Evolutionary conservation across 345 rosid genomes (phyloP), one percentile per base, ranked within the genome.

Genomic region (Abelmoschus esculentus): DNA sequence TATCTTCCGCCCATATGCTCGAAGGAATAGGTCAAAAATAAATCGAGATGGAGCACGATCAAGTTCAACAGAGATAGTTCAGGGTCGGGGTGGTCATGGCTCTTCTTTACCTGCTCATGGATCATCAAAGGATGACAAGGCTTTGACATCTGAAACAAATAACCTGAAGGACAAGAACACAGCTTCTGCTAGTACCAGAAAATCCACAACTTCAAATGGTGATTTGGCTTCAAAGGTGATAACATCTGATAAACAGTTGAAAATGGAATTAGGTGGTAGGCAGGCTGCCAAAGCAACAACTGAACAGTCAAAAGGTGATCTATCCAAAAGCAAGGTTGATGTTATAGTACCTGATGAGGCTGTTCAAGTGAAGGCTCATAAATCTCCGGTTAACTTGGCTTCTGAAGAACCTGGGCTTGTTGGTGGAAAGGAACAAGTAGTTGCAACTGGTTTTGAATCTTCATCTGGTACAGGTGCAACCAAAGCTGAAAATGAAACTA

Each of bases 1-100:
- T 64, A 90, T 92, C 80, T 84, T 92, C 71, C 98, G 96, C 46
- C 96, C 99, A 5, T 96, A 96, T 83, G 95, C 95, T 78, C 85
- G 99, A 73, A 90, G 99, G 80, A 85, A 96, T 70, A 85, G 99
- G 85, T 89, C 97, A 50, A 84, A 86, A 81, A 82, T 83, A 56
- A 96, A 83, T 72, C 91, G 95, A 72, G 98, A 92, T 78, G 84
- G 86, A 74, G 86, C 86, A 61, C 86, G 92, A 75, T 86, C 93
- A 66, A 83, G 87, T 81, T 87, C 97, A 40, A 81, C 80, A 42
- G 99, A 90, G 76, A 62, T 85, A 62, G 79, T 74, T 80, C 96
- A 87, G 72, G 80, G 80, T 78, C 91, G 87, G 75, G 89, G 85
- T 76, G 88, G 85, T 69, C 88, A 84, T 76, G 91, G 92, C 69